Conservation (phyloP, 2,329 filamentous ascomycete genomes). For the Alternaria longipes region DNA sequence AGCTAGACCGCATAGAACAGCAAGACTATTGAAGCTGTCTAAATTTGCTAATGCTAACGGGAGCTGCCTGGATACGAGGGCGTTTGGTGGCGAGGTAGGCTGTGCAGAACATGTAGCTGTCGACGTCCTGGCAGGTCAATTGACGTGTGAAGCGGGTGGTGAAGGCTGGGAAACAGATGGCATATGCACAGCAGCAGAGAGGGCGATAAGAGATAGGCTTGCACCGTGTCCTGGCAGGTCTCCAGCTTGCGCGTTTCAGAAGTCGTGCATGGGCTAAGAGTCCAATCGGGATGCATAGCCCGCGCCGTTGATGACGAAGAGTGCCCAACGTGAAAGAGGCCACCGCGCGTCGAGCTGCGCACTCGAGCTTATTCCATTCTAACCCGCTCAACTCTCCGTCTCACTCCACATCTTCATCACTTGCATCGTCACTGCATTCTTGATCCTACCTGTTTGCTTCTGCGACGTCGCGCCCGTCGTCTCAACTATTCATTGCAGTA, state of each 20-base stretch:
- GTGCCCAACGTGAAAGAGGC: neutral
- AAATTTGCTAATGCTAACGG: constrained; percentile 12
- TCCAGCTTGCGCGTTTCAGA: constrained; percentile 11
- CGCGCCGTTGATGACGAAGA: constrained; percentile 17
- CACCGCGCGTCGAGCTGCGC: neutral
- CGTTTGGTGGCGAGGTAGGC: constrained; percentile 1
- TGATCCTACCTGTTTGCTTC: constrained; percentile 1
- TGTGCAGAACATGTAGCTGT: neutral
- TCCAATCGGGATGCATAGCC: constrained; percentile 11
- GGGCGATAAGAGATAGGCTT: neutral
- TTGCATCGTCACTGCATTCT: neutral
- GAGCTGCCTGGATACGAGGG: neutral
- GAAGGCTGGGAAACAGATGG: neutral
- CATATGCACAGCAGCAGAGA: neutral
- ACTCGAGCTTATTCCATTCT: neutral
- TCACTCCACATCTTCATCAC: neutral
- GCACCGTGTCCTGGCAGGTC: neutral
- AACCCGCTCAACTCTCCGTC: neutral
- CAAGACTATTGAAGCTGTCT: constrained; percentile 14
- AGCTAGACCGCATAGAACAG: constrained; percentile 6
- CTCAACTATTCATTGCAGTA: constrained; percentile 26
- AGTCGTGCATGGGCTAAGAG: constrained; percentile 2
- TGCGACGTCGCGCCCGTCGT: constrained; percentile 12
- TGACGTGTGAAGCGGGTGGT: neutral
- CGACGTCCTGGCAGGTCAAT: neutral